Base-by-base conservation (phyloP, 305 asterid species). In the Andrographis paniculata region DNA sequence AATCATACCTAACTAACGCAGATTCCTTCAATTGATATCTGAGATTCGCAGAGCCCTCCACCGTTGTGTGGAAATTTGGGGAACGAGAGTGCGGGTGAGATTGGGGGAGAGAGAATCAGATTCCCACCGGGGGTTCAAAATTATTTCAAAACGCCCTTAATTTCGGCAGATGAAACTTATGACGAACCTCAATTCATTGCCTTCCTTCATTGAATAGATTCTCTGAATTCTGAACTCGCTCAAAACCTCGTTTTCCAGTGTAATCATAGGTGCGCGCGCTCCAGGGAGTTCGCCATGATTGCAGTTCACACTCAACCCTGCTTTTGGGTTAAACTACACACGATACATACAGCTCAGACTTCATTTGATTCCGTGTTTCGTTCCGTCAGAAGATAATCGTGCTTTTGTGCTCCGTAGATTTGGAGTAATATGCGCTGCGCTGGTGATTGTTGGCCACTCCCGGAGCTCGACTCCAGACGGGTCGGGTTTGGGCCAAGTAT, bases 51-150 rank as follows among this genome's bases (percentile, higher is more conserved):
- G 33, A 21, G 16, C 44, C 9, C 20, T 22, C 21, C 22, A 55
- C 40, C 14, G 38, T 4, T 42, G 14, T 22, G 21, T 30, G 16
- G 66, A 55, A 59, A 52, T 46, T 44, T 38, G 39, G 68, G 55
- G 0, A 30, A 53, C 20, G 5, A 24, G 17, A 33, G 31, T 3
- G 21, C 38, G 17, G 55, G 50, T 36, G 61, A 58, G 64, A 68
- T 55, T 53, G 46, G 39, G 39, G 61, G 69, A 61, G 62, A 63
- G 63, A 71, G 71, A 56, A 71, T 63, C 31, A 27, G 71, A 56
- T 71, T 67, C 71, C 31, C 21, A 7, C 6, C 45, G 30, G 21
- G 45, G 20, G 17, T 20, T 10, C 41, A 50, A 66, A 55, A 66
- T 22, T 55, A 70, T 63, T 6, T 9, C 15, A n/a, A 42, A 56